Base-by-base conservation (phyloP, 2,329 filamentous ascomycete genomes). In the Colletotrichum orbiculare region DNA sequence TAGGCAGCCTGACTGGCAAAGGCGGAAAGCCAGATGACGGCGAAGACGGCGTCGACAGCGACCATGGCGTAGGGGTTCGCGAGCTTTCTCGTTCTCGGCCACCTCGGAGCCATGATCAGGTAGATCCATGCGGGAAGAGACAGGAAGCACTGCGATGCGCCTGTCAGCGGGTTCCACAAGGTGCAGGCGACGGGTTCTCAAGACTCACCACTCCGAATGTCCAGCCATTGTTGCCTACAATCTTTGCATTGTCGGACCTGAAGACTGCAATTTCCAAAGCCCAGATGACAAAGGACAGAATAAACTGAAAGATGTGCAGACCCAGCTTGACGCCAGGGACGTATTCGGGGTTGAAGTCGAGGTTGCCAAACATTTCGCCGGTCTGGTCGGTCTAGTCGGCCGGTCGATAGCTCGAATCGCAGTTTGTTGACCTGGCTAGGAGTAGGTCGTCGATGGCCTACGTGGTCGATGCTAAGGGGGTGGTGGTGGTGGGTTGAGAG, bases 1-100 rank as follows among this genome's bases (percentile, higher is more conserved):
- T 87, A 91, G 8, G 85, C 82, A 2, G 89, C 88, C 72, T 91
- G 87, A 15, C 86, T 84, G 37, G 89, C 85, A 73, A 91, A 91
- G 15, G 85, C 89, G 3, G 88, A 89, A 47, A 91, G 79, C 88
- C 89, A 91, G 67, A 91, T 77, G 69, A 91, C 74, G 71, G 80
- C 78, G 72, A 83, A 89, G 62, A 87, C 43, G n/a, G 75, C 76
- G 72, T 91, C 89, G 38, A 90, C 79, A 8, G 76, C 78, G 33
- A 87, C 77, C 82, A 91, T 87, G 66, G 82, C 88, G 69, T 87
- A 84, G 3, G 88, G 87, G 64, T 90, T 80, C 54, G 88, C 89
- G 57, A 88, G 81, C 67, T 82, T 86, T 59, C 86, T 83, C 5
- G 89, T 89, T 67, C 88, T 83, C 52, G 83, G 81, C 74, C 87